These are phyloP conservation scores for Cicer chorassanicum DNA, from an alignment of 306 rosid species.

Conservation along the genomic window DNA sequence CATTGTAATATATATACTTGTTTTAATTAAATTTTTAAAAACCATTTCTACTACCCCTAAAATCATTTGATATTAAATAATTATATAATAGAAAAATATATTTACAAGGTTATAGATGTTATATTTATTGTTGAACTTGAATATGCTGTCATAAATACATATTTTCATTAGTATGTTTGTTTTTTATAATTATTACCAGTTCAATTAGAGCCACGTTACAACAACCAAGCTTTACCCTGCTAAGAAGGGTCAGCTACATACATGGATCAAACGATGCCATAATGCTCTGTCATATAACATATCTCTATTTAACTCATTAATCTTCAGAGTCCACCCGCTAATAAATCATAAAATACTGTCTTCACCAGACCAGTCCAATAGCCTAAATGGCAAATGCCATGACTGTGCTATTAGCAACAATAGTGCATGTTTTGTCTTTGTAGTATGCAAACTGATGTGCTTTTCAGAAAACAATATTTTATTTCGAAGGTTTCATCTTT, in stretches of 20 bases:
- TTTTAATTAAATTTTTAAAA: not conserved
- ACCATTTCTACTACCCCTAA: not conserved
- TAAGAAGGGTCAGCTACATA: too few species aligned
- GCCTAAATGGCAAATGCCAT: constrained; percentile 1
- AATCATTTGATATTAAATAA: not conserved
- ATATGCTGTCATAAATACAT: not conserved
- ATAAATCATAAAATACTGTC: not conserved
- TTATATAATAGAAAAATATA: not conserved
- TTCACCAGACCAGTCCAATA: not conserved
- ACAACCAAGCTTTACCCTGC: too few species aligned
- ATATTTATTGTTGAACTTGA: not conserved
- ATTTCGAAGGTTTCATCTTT: not conserved
- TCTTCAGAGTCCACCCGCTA: too few species aligned
- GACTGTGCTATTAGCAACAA: constrained; percentile 4
- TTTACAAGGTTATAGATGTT: not conserved
- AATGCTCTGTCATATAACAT: too few species aligned
- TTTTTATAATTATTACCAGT: not conserved
- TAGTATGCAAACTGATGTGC: constrained; percentile 27
- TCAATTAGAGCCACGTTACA: too few species aligned
- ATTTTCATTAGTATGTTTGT: not conserved
- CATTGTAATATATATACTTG: not conserved
- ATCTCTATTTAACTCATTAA: too few species aligned
- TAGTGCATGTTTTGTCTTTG: not conserved
- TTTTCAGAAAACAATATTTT: constrained; percentile 31
- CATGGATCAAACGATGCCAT: too few species aligned